phyloP scores from a whole-genome alignment of 129 eudicot species.

The Flaveria linearis region DNA sequence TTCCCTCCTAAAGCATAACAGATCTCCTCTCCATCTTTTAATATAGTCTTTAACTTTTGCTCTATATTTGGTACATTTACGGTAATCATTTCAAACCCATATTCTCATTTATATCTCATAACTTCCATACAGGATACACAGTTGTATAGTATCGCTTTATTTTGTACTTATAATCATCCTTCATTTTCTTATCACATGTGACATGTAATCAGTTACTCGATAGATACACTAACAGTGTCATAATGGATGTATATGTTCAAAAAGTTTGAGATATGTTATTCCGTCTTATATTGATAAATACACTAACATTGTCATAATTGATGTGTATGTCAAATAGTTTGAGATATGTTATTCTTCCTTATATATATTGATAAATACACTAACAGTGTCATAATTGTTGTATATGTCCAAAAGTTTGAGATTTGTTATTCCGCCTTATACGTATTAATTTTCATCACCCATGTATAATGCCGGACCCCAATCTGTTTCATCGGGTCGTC shows the following conservation, averaged over 20 bases:
- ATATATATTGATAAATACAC: not conserved
- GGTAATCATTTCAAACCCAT: not conserved
- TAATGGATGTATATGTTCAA: too few relatives aligned
- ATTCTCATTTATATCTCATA: slow-evolving; percentile 5
- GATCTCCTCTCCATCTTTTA: slow-evolving; percentile 24
- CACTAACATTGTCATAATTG: too few relatives aligned
- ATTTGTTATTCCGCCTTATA: too few relatives aligned
- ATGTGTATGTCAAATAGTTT: too few relatives aligned
- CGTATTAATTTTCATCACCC: too few relatives aligned
- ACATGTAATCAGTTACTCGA: not conserved
- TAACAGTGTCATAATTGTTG: too few relatives aligned
- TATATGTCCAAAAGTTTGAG: too few relatives aligned
- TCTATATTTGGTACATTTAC: slow-evolving; percentile 12
- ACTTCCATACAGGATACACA: not conserved
- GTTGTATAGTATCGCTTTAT: not conserved
- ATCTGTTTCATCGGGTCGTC: too few relatives aligned
- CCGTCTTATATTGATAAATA: too few relatives aligned
- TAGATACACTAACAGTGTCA: not conserved
- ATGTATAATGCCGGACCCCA: too few relatives aligned
- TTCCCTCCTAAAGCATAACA: slow-evolving; percentile 32
- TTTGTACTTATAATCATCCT: not conserved
- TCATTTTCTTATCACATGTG: not conserved
- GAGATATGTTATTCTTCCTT: too few relatives aligned
- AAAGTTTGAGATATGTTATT: too few relatives aligned
- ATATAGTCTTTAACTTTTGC: slow-evolving; percentile 12